Base-by-base conservation (phyloP, 352 stramenopile species). In the Phytophthora podocarpi region DNA sequence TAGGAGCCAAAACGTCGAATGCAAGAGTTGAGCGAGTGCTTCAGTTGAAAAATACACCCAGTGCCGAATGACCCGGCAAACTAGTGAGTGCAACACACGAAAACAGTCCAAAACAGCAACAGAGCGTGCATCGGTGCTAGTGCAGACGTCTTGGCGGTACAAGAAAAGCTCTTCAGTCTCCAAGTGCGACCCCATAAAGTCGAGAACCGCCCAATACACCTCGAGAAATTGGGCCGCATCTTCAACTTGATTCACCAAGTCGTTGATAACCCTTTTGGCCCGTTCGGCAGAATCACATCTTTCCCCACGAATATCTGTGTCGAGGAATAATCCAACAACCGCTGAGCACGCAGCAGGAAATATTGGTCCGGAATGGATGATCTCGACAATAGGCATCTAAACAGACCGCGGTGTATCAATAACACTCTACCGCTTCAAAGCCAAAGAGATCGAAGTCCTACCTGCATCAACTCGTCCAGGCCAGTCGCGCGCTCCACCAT, bases 1-100 rank as follows among this genome's bases (percentile, higher is more conserved):
- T 0, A 91, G 54, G 16, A 89, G 46, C n/a, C 68, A 41, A 35
- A 88, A 70, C 2, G 80, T 86, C 18, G 70, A 64, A 13, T 70
- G 58, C 11, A 85, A 54, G 15, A 85, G 18, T 34, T 63, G 54
- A 21, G 76, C 76, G 4, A 91, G 53, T 32, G 26, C 48, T 31
- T 90, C 82, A 0, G 58, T 1, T 5, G 78, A 59, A 30, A 87
- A 78, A 54, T 91, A 78, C 16, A 87, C 72, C 82, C 82, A 91
- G 45, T 90, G 74, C 12, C 63, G 59, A 11, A 70, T 66, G 0
- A 79, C 28, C 24, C 53, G 64, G 20, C 20, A 51, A n/a, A 90
- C 12, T 18, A 87, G 13, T 2, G 74, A 16, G 11, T 72, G 52
- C 4, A 89, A 16, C 1, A 91, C 36, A 20, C 80, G 78, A 51